phyloP scores from a whole-genome alignment of 345 rosid genomes.

The Dovyalis caffra region DNA sequence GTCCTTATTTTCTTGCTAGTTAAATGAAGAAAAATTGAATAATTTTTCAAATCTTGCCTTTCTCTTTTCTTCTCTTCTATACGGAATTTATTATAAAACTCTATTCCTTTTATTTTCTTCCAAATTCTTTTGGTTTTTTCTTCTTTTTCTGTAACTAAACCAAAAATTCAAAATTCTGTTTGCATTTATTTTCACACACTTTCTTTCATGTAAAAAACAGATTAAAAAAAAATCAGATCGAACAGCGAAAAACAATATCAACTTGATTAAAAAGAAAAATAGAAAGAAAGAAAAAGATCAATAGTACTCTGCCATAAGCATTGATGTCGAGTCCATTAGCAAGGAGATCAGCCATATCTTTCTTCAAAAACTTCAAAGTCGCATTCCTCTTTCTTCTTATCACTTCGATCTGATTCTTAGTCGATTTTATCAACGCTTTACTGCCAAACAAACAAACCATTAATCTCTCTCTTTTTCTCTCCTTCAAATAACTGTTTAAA shows the following conservation, averaged over 20 bases:
- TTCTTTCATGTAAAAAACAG: too few species aligned
- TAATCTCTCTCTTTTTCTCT: too few species aligned
- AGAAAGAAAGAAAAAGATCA: not conserved
- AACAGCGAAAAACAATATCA: not conserved
- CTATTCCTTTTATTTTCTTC: too few species aligned
- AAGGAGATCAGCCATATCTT: slow-evolving; percentile 88
- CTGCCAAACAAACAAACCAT: slow-evolving; percentile 34
- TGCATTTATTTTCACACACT: too few species aligned
- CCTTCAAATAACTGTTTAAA: not conserved
- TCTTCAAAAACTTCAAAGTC: slow-evolving; percentile 76
- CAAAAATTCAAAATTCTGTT: too few species aligned
- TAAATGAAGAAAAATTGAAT: too few species aligned
- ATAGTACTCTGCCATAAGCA: slow-evolving; percentile 71
- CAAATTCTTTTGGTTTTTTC: too few species aligned
- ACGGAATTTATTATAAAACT: too few species aligned
- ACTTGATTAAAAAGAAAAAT: not conserved
- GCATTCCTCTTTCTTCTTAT: slow-evolving; percentile 81
- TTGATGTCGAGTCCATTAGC: slow-evolving; percentile 76
- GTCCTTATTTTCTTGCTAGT: too few species aligned
- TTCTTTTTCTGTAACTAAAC: too few species aligned
- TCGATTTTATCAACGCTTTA: slow-evolving; percentile 73
- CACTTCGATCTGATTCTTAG: slow-evolving; percentile 83
- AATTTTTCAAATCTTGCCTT: too few species aligned
- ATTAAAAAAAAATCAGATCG: slow-evolving; percentile 7
- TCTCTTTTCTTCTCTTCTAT: too few species aligned